phyloP scores from a whole-genome alignment of 1,139 yeast genomes.

The Meyerozyma smithsonii region DNA sequence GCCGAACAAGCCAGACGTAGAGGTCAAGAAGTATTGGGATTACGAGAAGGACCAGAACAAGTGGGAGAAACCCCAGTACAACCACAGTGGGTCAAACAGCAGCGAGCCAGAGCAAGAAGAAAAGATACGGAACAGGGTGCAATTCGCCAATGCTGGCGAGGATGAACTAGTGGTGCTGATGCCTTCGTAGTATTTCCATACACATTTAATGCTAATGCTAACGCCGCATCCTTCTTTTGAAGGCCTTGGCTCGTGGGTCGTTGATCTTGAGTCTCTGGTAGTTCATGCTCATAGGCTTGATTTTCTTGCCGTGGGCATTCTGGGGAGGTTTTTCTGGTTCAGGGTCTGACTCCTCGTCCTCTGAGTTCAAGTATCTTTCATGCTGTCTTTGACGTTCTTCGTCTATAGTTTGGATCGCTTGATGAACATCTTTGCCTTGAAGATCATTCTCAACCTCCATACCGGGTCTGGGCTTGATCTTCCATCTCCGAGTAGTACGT shows the following conservation, averaged over 20 bases:
- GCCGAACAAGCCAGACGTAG: conserved; percentile 17
- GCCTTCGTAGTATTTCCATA: conserved; percentile 9
- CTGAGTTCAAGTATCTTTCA: conserved; percentile 19
- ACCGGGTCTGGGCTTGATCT: conserved; percentile 41
- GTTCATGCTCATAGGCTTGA: conserved; percentile 34
- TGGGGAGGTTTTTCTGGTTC: conserved; percentile 12
- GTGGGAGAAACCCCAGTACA: conserved; percentile 50
- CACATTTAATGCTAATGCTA: conserved; percentile 2
- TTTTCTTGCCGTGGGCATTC: conserved; percentile 12
- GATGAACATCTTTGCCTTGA: conserved; percentile 36
- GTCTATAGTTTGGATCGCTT: conserved; percentile 29
- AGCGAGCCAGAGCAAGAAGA: neutral
- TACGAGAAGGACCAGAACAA: conserved; percentile 45
- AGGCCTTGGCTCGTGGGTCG: conserved; percentile 29
- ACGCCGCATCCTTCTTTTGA: conserved; percentile 22
- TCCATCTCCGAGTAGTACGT: conserved; percentile 59
- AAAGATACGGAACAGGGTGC: conserved; percentile 15
- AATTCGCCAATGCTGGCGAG: conserved; percentile 17
- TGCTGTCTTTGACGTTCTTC: conserved; percentile 19
- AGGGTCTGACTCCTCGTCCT: conserved; percentile 11
- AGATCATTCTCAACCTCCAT: conserved; percentile 24
- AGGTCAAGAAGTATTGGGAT: conserved; percentile 50
- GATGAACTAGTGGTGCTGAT: conserved; percentile 19
- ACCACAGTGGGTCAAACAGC: conserved; percentile 6
- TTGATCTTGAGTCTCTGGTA: conserved; percentile 42